Evolutionary conservation across 768 basidiomycete species (phyloP).

Genomic region (Roridomyces roridus): DNA sequence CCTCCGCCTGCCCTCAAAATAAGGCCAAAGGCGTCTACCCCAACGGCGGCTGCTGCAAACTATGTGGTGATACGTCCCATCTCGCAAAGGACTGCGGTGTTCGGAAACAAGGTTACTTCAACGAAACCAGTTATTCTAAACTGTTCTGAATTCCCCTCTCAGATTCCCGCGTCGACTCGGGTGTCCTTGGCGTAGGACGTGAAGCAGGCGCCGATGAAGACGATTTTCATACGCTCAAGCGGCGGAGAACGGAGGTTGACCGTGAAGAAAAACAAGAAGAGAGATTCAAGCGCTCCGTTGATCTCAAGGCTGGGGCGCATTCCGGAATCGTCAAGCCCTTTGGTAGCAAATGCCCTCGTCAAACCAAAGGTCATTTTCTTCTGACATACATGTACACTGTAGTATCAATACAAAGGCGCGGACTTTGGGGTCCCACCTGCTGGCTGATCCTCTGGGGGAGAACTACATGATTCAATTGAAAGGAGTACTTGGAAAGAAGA

Average conservation of each 20-base stretch:
- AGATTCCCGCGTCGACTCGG: conserved; percentile 45
- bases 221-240: conserved; percentile 86
- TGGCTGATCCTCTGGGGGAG: too few relatives aligned
- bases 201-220: conserved; percentile 91
- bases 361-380: conserved; percentile 54
- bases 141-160: conserved; percentile 18
- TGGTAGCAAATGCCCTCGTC: conserved; percentile 29
- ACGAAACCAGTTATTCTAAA: not conserved
- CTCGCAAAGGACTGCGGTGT: conserved; percentile 84
- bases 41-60: conserved; percentile 88
- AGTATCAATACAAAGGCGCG: too few relatives aligned
- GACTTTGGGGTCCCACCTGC: too few relatives aligned
- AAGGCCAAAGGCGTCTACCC: conserved; percentile 84
- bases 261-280: conserved; percentile 59
- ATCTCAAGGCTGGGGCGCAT: conserved; percentile 50
- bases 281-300: conserved; percentile 45
- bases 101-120: conserved; percentile 57
- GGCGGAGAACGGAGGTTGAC: conserved; percentile 65
- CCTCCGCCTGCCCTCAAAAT: conserved; percentile 83
- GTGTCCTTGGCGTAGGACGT: conserved; percentile 50
- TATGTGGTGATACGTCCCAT: conserved; percentile 87
- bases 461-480: too few relatives aligned
- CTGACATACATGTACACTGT: conserved; percentile 27
- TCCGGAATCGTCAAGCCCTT: conserved; percentile 45
- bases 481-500: not conserved